These are phyloP conservation scores for Hansfordia pulvinata DNA, from an alignment of 2,329 filamentous ascomycete genomes.

Conservation along the genomic window DNA sequence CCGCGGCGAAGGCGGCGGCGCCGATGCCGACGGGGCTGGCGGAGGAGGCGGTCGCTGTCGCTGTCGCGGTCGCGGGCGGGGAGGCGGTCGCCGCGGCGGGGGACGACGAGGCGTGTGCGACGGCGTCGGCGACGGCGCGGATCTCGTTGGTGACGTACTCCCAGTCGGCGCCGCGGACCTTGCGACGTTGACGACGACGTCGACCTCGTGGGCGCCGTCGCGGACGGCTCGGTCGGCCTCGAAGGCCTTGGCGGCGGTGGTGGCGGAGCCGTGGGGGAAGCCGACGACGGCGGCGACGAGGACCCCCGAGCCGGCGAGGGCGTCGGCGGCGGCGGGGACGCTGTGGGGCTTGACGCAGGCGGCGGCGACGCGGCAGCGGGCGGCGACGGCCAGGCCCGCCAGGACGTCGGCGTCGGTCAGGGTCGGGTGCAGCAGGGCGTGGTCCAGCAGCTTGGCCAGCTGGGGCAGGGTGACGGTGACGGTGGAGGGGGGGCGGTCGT, in stretches of 20 bases:
- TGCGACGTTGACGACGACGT: conserved; percentile 48
- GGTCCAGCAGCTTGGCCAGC: conserved; percentile 43
- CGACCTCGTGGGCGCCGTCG: conserved; percentile 38
- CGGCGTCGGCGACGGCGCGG: conserved; percentile 30
- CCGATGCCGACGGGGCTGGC: too few species aligned
- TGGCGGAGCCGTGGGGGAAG: conserved; percentile 46
- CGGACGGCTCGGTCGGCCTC: conserved; percentile 34
- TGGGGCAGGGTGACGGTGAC: conserved; percentile 28
- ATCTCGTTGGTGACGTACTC: conserved; percentile 41
- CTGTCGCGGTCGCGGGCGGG: too few species aligned
- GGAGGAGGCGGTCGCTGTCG: too few species aligned
- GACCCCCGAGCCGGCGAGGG: conserved; percentile 33
- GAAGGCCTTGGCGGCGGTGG: conserved; percentile 35
- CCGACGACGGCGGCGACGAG: conserved; percentile 43
- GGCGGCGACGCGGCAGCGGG: conserved; percentile 33
- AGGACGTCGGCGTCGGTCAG: conserved; percentile 42
- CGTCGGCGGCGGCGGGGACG: conserved; percentile 30
- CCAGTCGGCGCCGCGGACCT: conserved; percentile 42
- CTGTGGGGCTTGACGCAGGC: conserved; percentile 46
- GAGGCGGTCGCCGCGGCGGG: too few species aligned
- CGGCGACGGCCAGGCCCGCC: conserved; percentile 31
- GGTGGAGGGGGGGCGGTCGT: conserved; percentile 9
- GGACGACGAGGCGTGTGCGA: conserved; percentile 23
- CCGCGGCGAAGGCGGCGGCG: too few species aligned
- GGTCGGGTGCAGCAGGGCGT: conserved; percentile 47